Percentiles rank a stretch among this genome's conserved stretches.
phyloP scores from a whole-genome alignment of 129 eudicot species.

The Helichrysum umbraculigerum region DNA sequence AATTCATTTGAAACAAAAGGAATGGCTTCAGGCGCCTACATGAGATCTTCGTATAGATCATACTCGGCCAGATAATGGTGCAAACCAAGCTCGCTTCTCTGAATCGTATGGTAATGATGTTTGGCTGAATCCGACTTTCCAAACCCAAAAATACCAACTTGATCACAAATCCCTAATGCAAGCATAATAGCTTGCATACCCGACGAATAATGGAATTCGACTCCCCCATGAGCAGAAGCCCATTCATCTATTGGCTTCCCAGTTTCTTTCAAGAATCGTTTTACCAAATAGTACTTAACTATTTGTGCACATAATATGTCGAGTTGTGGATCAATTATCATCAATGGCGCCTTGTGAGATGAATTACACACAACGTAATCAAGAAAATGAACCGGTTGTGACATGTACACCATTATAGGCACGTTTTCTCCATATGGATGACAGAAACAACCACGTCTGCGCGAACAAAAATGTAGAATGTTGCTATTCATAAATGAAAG shows the following conservation, averaged over 20 bases:
- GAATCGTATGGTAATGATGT: conserved; percentile 92
- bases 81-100: conserved; percentile 67
- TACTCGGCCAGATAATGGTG: conserved; percentile 93
- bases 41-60: conserved; percentile 71
- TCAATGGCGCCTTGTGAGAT: conserved; percentile 52
- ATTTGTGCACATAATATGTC: conserved; percentile 70
- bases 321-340: conserved; percentile 70
- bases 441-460: conserved; percentile 79
- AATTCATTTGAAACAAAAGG: conserved; percentile 75
- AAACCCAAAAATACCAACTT: conserved; percentile 75
- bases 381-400: conserved; percentile 87
- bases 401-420: conserved; percentile 75
- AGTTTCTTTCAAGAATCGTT: conserved; percentile 44
- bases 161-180: conserved; percentile 72
- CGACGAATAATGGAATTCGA: conserved; percentile 85
- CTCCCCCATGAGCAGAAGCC: conserved; percentile 60
- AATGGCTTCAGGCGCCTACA: conserved; percentile 46
- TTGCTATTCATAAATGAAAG: conserved; percentile 84
- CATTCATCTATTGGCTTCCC: conserved; percentile 55
- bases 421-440: conserved; percentile 79
- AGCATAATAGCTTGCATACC: conserved; percentile 96
- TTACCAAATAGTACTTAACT: conserved; percentile 79
- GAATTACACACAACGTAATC: conserved; percentile 70
- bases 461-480: conserved; percentile 74
- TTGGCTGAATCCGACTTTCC: conserved; percentile 66